Conservation (phyloP, 2,329 filamentous ascomycete species). For the Purpureocillium takamizusanense region DNA sequence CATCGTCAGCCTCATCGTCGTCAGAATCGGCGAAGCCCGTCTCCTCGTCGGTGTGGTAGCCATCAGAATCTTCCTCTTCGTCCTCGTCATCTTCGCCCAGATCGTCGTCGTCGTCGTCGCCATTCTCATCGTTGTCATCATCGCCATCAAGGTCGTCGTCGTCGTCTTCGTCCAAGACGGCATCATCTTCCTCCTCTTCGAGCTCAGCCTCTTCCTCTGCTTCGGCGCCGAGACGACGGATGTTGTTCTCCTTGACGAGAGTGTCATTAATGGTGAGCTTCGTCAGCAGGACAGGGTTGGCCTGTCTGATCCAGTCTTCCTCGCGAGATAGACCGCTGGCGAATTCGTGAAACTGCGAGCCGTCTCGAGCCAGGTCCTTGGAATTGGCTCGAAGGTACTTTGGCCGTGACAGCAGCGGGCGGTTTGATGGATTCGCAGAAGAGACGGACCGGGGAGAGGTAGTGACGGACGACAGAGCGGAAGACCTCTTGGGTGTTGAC, state of each 20-base stretch:
- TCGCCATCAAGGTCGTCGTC: conserved; percentile 39
- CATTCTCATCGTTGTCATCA: conserved; percentile 38
- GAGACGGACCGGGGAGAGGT: conserved; percentile 13
- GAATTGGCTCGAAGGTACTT: conserved; percentile 43
- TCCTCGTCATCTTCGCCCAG: conserved; percentile 41
- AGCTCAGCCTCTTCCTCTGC: conserved; percentile 80
- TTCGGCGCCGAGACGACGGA: conserved; percentile 78
- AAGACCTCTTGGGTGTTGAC: conserved; percentile 21
- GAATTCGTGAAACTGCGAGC: conserved; percentile 78
- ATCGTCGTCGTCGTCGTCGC: conserved; percentile 43
- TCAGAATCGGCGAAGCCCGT: conserved; percentile 61
- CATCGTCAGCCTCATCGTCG: conserved; percentile 55
- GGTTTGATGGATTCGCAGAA: conserved; percentile 11
- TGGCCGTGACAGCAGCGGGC: conserved; percentile 17
- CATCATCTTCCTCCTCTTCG: conserved; percentile 55
- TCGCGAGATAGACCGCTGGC: conserved; percentile 72
- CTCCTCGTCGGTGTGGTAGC: conserved; percentile 67
- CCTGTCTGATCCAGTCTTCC: conserved; percentile 81
- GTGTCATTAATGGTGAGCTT: conserved; percentile 87
- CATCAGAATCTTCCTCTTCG: conserved; percentile 53
- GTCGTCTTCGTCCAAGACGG: conserved; percentile 31
- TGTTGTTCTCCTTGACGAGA: conserved; percentile 78
- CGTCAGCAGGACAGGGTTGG: conserved; percentile 50
- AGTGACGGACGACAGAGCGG: conserved; percentile 11
- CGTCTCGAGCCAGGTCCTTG: conserved; percentile 42